phyloP scores from a whole-genome alignment of 140 eudicot genomes.

The Erigeron philadelphicus region DNA sequence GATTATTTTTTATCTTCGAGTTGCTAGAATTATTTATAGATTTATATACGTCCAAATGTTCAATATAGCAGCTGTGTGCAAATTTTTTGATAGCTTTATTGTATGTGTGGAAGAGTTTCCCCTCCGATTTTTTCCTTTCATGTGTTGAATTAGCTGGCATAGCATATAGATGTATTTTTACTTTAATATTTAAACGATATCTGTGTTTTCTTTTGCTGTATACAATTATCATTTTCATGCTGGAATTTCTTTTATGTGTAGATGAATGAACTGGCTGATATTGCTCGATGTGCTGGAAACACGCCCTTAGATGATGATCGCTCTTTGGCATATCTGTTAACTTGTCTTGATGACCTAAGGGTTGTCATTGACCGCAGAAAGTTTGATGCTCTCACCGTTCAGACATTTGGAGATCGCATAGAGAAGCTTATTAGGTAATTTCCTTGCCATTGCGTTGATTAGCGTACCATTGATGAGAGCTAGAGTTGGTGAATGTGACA shows the following conservation, averaged over 20 bases:
- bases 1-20: not conserved
- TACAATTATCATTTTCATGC: slow-evolving; percentile 14
- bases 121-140: not conserved
- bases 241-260: slow-evolving; percentile 28
- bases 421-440: slow-evolving; percentile 86
- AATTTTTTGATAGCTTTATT: not conserved
- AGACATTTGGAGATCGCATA: slow-evolving; percentile 95
- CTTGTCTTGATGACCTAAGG: slow-evolving; percentile 88
- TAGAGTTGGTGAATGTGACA: not conserved
- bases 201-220: not conserved
- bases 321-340: slow-evolving; percentile 65
- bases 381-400: slow-evolving; percentile 80
- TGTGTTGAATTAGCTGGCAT: not conserved
- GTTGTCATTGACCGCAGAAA: slow-evolving; percentile 73
- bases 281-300: slow-evolving; percentile 85
- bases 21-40: not conserved
- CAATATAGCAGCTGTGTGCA: not conserved
- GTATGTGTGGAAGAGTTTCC: slow-evolving; percentile 7
- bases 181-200: not conserved
- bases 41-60: not conserved
- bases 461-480: slow-evolving; percentile 10
- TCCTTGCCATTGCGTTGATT: slow-evolving; percentile 14
- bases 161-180: slow-evolving; percentile 1
- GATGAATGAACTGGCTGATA: slow-evolving; percentile 94
- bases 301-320: slow-evolving; percentile 80